These are phyloP conservation scores for Penicillium malachiteum DNA, from an alignment of 495 filamentous ascomycete genomes.

Conservation along the genomic window DNA sequence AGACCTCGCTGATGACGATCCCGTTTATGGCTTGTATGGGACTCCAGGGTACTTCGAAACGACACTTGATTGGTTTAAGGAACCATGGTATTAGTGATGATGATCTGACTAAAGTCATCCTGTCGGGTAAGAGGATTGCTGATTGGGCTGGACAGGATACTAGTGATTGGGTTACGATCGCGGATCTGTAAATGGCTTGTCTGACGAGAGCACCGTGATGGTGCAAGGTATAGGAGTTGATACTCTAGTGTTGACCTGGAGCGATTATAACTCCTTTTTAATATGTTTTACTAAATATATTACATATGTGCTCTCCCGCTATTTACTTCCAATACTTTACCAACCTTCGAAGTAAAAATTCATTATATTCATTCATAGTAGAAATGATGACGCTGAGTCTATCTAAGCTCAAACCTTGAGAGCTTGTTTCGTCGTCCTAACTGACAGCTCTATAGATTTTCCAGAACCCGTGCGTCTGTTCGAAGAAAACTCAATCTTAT, in stretches of 20 bases:
- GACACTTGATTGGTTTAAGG: not conserved
- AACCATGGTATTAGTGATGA: not conserved
- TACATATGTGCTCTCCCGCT: too few relatives aligned
- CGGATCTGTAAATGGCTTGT: not conserved
- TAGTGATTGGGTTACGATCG: not conserved
- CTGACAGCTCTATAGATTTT: not conserved
- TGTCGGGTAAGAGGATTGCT: not conserved
- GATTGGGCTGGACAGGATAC: not conserved
- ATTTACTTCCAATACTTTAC: not conserved
- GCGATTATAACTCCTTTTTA: too few relatives aligned
- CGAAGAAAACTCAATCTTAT: not conserved
- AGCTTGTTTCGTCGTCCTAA: too few relatives aligned
- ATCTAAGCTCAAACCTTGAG: too few relatives aligned
- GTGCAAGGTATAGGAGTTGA: too few relatives aligned
- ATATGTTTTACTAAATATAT: too few relatives aligned
- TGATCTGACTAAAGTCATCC: not conserved
- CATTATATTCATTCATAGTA: too few relatives aligned
- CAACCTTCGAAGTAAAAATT: not conserved
- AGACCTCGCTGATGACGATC: not conserved
- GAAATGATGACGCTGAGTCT: too few relatives aligned
- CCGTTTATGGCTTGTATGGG: slow-evolving; percentile 1
- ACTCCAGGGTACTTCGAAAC: not conserved
- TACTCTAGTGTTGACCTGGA: too few relatives aligned
- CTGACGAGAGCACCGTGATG: too few relatives aligned
- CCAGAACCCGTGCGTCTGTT: not conserved